phyloP scores from a whole-genome alignment of 345 rosid genomes.

The Camelina sativa region DNA sequence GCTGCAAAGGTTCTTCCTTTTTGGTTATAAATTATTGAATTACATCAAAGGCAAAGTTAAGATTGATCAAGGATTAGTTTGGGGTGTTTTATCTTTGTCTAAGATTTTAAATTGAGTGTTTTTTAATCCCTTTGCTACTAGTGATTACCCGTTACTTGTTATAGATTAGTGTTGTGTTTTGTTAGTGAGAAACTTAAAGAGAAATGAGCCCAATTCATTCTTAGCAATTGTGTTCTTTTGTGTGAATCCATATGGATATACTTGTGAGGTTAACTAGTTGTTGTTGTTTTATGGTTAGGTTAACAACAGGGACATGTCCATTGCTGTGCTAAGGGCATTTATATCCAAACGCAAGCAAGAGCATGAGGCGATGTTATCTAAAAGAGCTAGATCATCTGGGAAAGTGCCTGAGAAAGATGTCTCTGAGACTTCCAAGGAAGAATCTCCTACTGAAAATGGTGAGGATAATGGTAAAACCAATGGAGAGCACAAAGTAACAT shows the following conservation, averaged over 20 bases:
- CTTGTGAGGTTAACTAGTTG: conserved; percentile 17
- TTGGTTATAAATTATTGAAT: conserved; percentile 4
- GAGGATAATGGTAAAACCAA: conserved; percentile 48
- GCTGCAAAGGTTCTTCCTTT: conserved; percentile 29
- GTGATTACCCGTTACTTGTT: too few species aligned
- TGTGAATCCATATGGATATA: conserved; percentile 3
- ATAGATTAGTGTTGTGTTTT: too few species aligned
- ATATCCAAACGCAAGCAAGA: conserved; percentile 74
- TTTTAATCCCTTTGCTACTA: neutral
- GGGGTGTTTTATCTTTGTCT: neutral
- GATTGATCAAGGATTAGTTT: conserved; percentile 4
- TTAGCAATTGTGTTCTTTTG: neutral
- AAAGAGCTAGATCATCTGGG: conserved; percentile 58
- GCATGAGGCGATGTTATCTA: conserved; percentile 68
- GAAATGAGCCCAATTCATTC: too few species aligned
- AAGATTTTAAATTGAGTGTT: conserved; percentile 20
- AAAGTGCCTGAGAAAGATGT: conserved; percentile 55
- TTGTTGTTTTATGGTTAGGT: conserved; percentile 57
- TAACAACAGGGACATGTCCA: conserved; percentile 89
- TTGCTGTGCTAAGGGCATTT: conserved; percentile 89
- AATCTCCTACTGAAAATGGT: conserved; percentile 42
- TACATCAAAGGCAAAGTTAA: conserved; percentile 18
- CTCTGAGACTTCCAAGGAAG: conserved; percentile 48
- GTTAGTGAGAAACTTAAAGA: too few species aligned
- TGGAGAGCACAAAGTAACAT: conserved; percentile 50